Conservation (phyloP, 2,329 filamentous ascomycete genomes). For the Talaromyces amestolkiae region DNA sequence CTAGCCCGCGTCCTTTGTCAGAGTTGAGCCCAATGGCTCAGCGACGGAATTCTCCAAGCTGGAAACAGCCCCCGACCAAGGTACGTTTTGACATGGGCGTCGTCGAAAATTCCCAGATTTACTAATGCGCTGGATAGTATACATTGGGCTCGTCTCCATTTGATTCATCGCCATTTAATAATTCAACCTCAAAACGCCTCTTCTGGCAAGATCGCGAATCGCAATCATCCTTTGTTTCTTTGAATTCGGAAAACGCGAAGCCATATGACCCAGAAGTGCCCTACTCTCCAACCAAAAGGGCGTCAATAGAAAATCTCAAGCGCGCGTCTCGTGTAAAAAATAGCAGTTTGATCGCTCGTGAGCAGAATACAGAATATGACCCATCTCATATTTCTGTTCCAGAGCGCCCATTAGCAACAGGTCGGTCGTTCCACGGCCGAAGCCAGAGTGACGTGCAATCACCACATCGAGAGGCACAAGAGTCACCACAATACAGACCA, state of each 20-base stretch:
- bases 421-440: slow-evolving; percentile 54
- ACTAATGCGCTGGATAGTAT: slow-evolving; percentile 56
- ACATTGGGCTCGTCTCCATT: slow-evolving; percentile 75
- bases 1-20: slow-evolving; percentile 71
- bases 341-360: slow-evolving; percentile 92
- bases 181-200: slow-evolving; percentile 69
- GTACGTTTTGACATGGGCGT: slow-evolving; percentile 46
- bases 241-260: slow-evolving; percentile 65
- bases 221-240: slow-evolving; percentile 62
- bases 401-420: slow-evolving; percentile 74
- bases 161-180: slow-evolving; percentile 72
- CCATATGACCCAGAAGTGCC: slow-evolving; percentile 60
- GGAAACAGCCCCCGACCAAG: slow-evolving; percentile 69
- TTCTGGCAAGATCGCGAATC: slow-evolving; percentile 83
- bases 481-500: slow-evolving; percentile 32
- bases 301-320: slow-evolving; percentile 93
- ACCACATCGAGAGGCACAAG: slow-evolving; percentile 33
- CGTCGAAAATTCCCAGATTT: slow-evolving; percentile 13
- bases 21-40: slow-evolving; percentile 85
- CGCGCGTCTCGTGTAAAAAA: slow-evolving; percentile 94
- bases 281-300: slow-evolving; percentile 72
- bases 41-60: slow-evolving; percentile 89
- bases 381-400: slow-evolving; percentile 72
- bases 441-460: slow-evolving; percentile 68
- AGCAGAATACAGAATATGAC: slow-evolving; percentile 91